Evolutionary conservation across 106 monocot genomes (phyloP), one percentile per base, ranked within the genome.

Genomic region (Xerophyta viscosa): DNA sequence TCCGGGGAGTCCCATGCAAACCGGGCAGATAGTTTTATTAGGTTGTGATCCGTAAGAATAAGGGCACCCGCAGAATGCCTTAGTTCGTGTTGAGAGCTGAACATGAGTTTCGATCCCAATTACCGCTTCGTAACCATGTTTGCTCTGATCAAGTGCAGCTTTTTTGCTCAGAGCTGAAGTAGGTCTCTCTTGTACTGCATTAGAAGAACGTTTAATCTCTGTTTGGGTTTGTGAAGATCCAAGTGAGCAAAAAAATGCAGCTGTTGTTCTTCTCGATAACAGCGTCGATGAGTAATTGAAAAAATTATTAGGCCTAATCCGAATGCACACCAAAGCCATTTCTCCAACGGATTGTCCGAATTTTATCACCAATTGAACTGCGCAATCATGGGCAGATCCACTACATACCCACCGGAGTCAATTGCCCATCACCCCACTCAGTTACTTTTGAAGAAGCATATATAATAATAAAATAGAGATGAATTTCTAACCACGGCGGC

Each of bases 71-170:
- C 94, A 96, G 56, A 96, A 96, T 19, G 94, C 94, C 63, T 96
- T 96, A 23, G 94, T 88, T 20, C 65, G 18, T 2, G 94, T 96
- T 12, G 67, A 73, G 4, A 96, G 80, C 66, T 96, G 94, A 20
- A 96, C 94, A 33, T 96, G 94, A 31, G 88, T 96, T 68, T 96
- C 94, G 15, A 96, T 96, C 13, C 94, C 88, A 30, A 96, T 96
- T 42, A 96, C 54, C 8, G 88, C 75, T 28, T 96, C 94, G 27
- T 53, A 81, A 1, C 74, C 87, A 27, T 68, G 56, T 2, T 33
- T 42, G 41, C 43, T 69, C 41, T 62, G 48, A 24, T 70, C 64
- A 2, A 50, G 11, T 9, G 45, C 21, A 6, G 45, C 18, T 28
- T 54, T 72, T 41, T 66, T 63, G 8, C 56, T 65, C 20, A 63